Percentiles rank a stretch among this genome's conserved stretches.
These are phyloP conservation scores for Schizochytrium sp. DNA, from an alignment of 108 stramenopile species.

Conservation along the genomic window DNA sequence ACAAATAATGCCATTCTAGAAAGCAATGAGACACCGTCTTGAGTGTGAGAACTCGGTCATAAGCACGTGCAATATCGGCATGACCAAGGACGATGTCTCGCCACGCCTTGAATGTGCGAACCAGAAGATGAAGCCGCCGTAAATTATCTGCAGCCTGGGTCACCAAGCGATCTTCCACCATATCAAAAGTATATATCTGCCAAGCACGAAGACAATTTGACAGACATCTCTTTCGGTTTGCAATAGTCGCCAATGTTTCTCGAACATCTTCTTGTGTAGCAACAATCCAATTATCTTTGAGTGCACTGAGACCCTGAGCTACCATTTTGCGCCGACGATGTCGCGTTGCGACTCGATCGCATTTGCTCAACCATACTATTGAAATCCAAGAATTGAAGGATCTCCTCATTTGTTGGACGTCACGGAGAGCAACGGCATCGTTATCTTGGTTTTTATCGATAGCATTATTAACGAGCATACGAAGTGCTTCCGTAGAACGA, in stretches of 20 bases:
- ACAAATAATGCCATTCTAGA: no score
- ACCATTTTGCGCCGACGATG: not conserved
- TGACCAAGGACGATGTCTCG: not conserved
- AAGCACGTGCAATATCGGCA: conserved; percentile 2
- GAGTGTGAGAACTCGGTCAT: not conserved
- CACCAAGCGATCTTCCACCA: not conserved
- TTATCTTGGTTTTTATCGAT: not conserved
- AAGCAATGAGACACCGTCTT: not conserved
- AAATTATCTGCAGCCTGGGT: not conserved
- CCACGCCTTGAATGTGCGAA: not conserved
- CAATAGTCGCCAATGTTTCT: not conserved
- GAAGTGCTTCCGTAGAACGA: not conserved
- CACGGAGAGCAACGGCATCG: not conserved
- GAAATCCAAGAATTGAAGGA: conserved; percentile 6
- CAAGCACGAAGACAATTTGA: not conserved
- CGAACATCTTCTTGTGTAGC: not conserved
- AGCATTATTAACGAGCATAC: not conserved
- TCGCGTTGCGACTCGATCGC: conserved; percentile 12
- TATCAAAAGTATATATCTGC: conserved; percentile 10
- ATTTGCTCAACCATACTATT: conserved; percentile 4
- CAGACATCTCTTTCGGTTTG: not conserved
- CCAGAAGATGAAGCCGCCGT: not conserved
- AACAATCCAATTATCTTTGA: not conserved
- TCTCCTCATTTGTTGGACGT: not conserved
- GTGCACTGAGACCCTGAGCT: not conserved